Base-by-base conservation (phyloP, 345 rosid genomes). In the Trapa incisa region DNA sequence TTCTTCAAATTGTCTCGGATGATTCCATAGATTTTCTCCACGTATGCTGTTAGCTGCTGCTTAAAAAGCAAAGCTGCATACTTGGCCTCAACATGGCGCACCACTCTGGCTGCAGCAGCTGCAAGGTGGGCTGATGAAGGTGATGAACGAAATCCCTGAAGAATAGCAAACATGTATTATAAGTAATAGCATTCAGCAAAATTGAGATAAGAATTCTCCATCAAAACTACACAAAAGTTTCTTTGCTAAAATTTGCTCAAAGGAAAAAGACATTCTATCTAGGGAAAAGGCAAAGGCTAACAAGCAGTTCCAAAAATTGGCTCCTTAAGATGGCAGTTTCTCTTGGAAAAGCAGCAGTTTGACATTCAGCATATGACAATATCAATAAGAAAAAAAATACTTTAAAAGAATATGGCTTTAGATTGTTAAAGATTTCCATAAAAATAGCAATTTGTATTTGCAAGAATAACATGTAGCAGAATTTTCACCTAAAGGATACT, bases 51-150 rank as follows among this genome's bases (percentile, higher is more conserved):
- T 69, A 94, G 91, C 79, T 94, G 99, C 78, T 91, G 97, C 73
- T 91, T 94, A 81, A 94, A 94, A 76, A 94, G 97, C 73, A 94
- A 81, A 68, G 99, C 99, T 41, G 99, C 97, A 73, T 94, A 91
- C 76, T 87, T 94, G 7, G 99, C 99, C 79, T 94, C 99, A 42
- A 91, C 96, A 71, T 89, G 93, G 64, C 93, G 96, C 68, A 94
- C 83, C 41, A 87, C 91, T 0, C 86, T 77, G 62, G 82, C 77
- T 63, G 86, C 91, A 72, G 97, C 84, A 50, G 89, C 89, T 67
- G 91, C 84, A 78, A 94, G 86, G 73, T 79, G 85, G 70, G 85
- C 72, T 6, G 96, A 83, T 64, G 96, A 86, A 9, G 99, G 86
- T 58, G 99, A 93, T 14, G 99, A 94, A 22, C 97, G 97, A 70